A percentile compares a stretch with the other conserved stretches of the same genome.
Conservation (phyloP, 257 asterid species). For the Plectranthus barbatus region DNA sequence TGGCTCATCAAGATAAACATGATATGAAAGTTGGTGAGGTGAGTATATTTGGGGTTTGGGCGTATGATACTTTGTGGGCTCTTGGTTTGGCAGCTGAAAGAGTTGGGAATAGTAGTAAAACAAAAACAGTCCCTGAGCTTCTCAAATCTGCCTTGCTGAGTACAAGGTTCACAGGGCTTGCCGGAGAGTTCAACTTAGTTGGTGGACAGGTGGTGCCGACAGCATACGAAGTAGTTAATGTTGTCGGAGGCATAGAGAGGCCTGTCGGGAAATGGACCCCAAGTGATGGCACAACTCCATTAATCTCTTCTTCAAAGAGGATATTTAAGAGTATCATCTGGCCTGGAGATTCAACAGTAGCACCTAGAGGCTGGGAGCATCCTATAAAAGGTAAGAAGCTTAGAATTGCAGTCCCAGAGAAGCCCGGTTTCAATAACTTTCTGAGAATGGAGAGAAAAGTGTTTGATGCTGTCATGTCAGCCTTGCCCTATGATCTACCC, state of each 20-base stretch:
- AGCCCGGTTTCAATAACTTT: slow-evolving; percentile 30
- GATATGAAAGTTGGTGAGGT: no score
- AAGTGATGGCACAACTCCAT: no score
- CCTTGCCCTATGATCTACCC: slow-evolving; percentile 29
- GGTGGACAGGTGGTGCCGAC: slow-evolving; percentile 16
- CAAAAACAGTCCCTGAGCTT: slow-evolving; percentile 26
- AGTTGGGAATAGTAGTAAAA: background rate
- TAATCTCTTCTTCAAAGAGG: no score
- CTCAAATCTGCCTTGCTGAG: slow-evolving; percentile 14
- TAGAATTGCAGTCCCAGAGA: slow-evolving; percentile 33
- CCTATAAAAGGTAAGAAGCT: slow-evolving; percentile 21
- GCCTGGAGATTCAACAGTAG: slow-evolving; percentile 34
- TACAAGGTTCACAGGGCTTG: slow-evolving; percentile 21
- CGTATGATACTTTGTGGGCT: slow-evolving; percentile 44
- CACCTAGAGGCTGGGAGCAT: slow-evolving; percentile 45
- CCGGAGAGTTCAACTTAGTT: slow-evolving; percentile 24
- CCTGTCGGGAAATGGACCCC: slow-evolving; percentile 32
- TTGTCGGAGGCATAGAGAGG: slow-evolving; percentile 19
- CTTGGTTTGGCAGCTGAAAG: slow-evolving; percentile 51
- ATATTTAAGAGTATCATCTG: slow-evolving; percentile 30
- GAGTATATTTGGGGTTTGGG: slow-evolving; percentile 66
- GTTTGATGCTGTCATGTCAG: slow-evolving; percentile 31
- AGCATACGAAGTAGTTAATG: slow-evolving; percentile 17
- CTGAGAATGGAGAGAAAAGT: slow-evolving; percentile 17
- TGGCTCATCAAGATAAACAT: no score